These are phyloP conservation scores for Fusarium chaquense DNA, from an alignment of 2,329 filamentous ascomycete genomes.

Conservation along the genomic window DNA sequence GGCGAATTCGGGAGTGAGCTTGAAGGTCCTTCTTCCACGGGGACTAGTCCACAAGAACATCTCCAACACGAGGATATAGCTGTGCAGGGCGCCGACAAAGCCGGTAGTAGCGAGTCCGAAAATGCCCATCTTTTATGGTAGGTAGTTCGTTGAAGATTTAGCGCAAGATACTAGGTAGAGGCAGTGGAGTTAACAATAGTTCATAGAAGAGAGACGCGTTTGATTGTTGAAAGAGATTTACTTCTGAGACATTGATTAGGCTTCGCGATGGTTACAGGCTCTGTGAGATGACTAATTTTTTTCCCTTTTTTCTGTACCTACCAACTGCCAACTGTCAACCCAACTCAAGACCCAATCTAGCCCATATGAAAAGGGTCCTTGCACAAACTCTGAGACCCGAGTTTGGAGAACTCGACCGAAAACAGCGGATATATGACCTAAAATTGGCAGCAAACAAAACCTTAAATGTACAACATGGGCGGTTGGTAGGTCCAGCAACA, in stretches of 20 bases:
- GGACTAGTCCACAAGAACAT: conserved; percentile 64
- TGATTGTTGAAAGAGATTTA: not conserved
- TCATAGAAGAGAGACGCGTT: not conserved
- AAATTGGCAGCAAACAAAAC: conserved; percentile 14
- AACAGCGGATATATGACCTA: conserved; percentile 1
- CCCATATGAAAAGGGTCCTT: conserved; percentile 11
- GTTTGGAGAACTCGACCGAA: conserved; percentile 24
- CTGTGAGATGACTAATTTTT: conserved; percentile 7
- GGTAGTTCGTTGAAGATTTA: not conserved
- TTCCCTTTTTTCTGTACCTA: not conserved
- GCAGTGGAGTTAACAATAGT: too few species aligned
- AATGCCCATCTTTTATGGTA: conserved; percentile 50
- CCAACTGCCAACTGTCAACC: not conserved
- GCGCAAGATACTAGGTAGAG: not conserved
- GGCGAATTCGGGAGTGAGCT: conserved; percentile 59
- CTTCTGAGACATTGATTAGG: not conserved
- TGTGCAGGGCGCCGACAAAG: conserved; percentile 57
- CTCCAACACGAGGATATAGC: conserved; percentile 63
- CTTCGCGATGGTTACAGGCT: not conserved
- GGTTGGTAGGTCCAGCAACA: not conserved
- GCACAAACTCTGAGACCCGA: not conserved
- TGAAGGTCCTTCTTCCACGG: conserved; percentile 59
- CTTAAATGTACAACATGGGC: not conserved
- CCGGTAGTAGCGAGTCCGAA: conserved; percentile 53
- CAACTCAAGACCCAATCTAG: not conserved